Conservation (phyloP, 768 basidiomycete genomes). For the Trametes cingulata region DNA sequence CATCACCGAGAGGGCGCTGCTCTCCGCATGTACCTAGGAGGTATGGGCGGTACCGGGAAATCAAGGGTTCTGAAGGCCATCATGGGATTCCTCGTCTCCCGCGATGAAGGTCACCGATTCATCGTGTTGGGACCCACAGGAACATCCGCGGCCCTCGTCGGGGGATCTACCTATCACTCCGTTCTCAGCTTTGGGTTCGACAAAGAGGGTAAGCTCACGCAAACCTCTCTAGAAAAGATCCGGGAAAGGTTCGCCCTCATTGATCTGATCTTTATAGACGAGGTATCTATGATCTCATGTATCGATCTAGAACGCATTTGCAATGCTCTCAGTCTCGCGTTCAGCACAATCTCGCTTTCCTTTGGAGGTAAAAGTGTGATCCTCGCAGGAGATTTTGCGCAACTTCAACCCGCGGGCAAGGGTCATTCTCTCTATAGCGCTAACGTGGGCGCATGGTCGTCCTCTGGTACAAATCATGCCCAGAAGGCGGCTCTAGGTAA, state of each 20-base stretch:
- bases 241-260: conserved; percentile 26
- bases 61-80: conserved; percentile 26
- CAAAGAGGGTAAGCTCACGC: neutral
- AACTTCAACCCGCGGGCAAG: conserved; percentile 37
- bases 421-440: conserved; percentile 24
- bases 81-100: conserved; percentile 6
- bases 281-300: conserved; percentile 45
- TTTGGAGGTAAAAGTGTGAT: conserved; percentile 46
- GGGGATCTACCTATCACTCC: conserved; percentile 29
- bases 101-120: conserved; percentile 16
- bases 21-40: conserved; percentile 27
- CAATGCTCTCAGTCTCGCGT: conserved; percentile 24
- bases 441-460: neutral
- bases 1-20: neutral
- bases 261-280: conserved; percentile 44
- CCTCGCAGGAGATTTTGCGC: conserved; percentile 49
- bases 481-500: conserved; percentile 18
- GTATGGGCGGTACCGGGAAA: conserved; percentile 29
- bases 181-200: conserved; percentile 13
- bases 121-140: conserved; percentile 26
- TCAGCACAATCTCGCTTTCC: conserved; percentile 19
- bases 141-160: conserved; percentile 21
- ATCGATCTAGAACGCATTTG: conserved; percentile 30
- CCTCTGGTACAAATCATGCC: neutral
- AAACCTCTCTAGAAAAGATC: neutral